Percentiles rank a stretch among this genome's conserved stretches.
Conservation (phyloP, 2,329 filamentous ascomycete species). For the Alternaria sp. region DNA sequence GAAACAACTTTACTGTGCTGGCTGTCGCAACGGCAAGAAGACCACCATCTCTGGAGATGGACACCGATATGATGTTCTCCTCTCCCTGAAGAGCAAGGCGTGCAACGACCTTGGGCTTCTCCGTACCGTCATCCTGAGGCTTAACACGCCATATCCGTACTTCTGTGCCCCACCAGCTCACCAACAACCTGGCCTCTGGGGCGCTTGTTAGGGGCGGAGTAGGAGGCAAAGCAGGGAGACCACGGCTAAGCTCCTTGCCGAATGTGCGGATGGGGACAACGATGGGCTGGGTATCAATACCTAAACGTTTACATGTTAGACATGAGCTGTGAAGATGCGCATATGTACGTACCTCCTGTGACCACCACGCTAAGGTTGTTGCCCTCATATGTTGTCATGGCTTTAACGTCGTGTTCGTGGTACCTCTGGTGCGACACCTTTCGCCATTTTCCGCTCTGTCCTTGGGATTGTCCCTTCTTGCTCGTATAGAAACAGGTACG, state of each 20-base stretch:
- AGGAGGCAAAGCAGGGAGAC: slow-evolving; percentile 85
- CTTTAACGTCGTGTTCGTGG: slow-evolving; percentile 94
- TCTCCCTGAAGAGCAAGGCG: slow-evolving; percentile 65
- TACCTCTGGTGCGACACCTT: slow-evolving; percentile 87
- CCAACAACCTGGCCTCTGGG: slow-evolving; percentile 75
- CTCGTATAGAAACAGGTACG: slow-evolving; percentile 81
- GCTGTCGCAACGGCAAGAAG: slow-evolving; percentile 80
- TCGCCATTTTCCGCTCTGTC: slow-evolving; percentile 70
- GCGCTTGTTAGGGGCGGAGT: slow-evolving; percentile 77
- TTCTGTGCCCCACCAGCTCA: slow-evolving; percentile 93
- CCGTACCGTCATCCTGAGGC: slow-evolving; percentile 56
- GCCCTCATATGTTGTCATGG: slow-evolving; percentile 89
- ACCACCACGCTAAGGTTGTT: slow-evolving; percentile 85
- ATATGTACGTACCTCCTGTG: slow-evolving; percentile 76
- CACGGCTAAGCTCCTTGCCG: slow-evolving; percentile 81
- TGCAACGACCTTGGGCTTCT: slow-evolving; percentile 55
- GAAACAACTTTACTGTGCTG: slow-evolving; percentile 80
- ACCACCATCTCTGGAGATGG: slow-evolving; percentile 75
- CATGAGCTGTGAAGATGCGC: background rate
- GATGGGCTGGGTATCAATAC: slow-evolving; percentile 84
- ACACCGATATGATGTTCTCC: slow-evolving; percentile 80
- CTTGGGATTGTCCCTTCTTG: slow-evolving; percentile 35
- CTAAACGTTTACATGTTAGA: slow-evolving; percentile 54
- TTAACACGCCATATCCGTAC: slow-evolving; percentile 81
- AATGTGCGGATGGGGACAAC: slow-evolving; percentile 81